These are phyloP conservation scores for Closterium sp. DNA, from an alignment of 139 green algal species.

Conservation along the genomic window DNA sequence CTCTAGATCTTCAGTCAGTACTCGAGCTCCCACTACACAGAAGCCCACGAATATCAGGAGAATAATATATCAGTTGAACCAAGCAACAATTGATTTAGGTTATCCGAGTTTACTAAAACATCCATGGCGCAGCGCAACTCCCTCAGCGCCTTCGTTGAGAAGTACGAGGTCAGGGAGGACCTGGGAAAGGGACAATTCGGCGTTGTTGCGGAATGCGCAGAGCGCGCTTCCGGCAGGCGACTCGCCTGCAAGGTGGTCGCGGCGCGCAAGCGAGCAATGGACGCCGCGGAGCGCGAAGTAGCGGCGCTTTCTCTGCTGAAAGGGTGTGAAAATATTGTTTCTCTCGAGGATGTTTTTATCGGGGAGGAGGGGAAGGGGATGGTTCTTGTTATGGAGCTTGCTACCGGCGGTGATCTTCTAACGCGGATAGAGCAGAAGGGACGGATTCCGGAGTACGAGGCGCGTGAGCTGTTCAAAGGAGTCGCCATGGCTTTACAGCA, in stretches of 20 bases:
- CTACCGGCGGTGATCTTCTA: neutral
- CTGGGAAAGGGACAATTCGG: neutral
- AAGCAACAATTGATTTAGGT: neutral
- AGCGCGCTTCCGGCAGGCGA: neutral
- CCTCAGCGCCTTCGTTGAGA: neutral
- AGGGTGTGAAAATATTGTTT: neutral
- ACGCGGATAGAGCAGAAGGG: neutral
- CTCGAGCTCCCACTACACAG: neutral
- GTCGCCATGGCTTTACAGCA: neutral
- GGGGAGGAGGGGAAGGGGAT: neutral
- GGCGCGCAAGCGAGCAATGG: neutral
- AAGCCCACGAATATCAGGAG: neutral
- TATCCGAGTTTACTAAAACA: neutral
- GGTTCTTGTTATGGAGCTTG: neutral
- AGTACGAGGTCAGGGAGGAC: neutral
- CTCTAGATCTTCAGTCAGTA: neutral
- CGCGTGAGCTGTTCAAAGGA: neutral
- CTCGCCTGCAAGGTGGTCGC: neutral
- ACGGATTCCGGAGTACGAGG: neutral
- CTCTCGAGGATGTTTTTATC: neutral
- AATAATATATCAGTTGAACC: neutral
- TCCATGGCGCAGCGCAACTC: neutral
- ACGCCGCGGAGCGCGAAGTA: neutral
- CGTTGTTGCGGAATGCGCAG: neutral
- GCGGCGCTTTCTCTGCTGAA: neutral